Evolutionary conservation across 345 rosid species (phyloP), one percentile per base, ranked within the genome.

Genomic region (Populus nigra): DNA sequence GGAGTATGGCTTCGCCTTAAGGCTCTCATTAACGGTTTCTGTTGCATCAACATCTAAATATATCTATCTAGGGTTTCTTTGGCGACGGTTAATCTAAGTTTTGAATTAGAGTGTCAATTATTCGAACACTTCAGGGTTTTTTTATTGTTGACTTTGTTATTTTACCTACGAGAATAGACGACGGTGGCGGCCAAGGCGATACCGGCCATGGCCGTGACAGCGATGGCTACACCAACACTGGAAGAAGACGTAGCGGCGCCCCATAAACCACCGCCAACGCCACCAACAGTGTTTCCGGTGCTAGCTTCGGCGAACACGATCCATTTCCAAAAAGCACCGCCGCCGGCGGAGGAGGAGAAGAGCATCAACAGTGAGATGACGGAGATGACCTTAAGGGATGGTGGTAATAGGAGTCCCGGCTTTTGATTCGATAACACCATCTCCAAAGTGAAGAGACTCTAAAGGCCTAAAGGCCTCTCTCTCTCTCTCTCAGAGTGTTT

Each of bases 121-220:
- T 33, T 25, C 18, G 55, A 69, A 65, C 18, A 75, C 73, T 71
- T 25, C 3, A 23, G 9, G 9, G 36, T 33, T 33, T 55, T 66
- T 66, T 66, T 23, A 11, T 10, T 73, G 22, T 61, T 77, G 10
- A 31, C 17, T 41, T 22, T 49, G 7, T 18, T 65, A 16, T 41
- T 53, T 78, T 86, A 90, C 91, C 94, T 88, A 83, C 87, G 88
- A 62, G 90, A 88, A 84, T 85, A 90, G 82, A 85, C 80, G 85
- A 88, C 73, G 81, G 93, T 88, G 82, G 87, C 85, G 78, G 89
- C 85, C 80, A 90, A 86, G 85, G 94, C 92, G 77, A 92, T 79
- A 68, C 93, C 93, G 71, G 91, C 93, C 91, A 90, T 85, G 90
- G 88, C 90, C 87, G 91, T 87, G 80, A 90, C 88, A 69, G 86